Percentiles rank a stretch among this genome's conserved stretches.
Evolutionary conservation across 192 early-diverging fungal genomes (phyloP).

Genomic region (Gamsiella multidivaricata): DNA sequence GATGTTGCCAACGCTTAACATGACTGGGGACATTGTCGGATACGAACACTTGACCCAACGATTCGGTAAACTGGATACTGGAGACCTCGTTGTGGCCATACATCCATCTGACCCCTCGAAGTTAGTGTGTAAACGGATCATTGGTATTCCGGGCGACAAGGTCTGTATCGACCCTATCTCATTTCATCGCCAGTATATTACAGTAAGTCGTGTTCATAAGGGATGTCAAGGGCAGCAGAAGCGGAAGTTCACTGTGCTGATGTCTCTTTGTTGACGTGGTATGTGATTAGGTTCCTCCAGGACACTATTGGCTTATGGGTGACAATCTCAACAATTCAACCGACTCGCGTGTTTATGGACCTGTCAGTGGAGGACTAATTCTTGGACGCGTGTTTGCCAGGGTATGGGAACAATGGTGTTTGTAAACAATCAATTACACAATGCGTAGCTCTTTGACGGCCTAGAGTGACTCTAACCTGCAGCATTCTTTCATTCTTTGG

Average conservation of each 20-base stretch:
- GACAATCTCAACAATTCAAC: constrained; percentile 93
- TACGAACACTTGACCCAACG: constrained; percentile 74
- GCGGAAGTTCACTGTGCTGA: neutral
- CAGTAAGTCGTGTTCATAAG: constrained; percentile 52
- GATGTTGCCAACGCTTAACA: constrained; percentile 92
- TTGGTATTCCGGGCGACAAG: constrained; percentile 86
- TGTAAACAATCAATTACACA: too few species aligned
- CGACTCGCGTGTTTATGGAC: constrained; percentile 90
- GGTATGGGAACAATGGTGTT: constrained; percentile 25
- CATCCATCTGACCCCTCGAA: constrained; percentile 77
- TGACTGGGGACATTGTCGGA: constrained; percentile 80
- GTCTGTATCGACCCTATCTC: constrained; percentile 82
- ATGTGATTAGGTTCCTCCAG: constrained; percentile 75
- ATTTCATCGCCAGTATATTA: constrained; percentile 66
- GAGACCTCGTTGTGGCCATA: constrained; percentile 82
- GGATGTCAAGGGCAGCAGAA: too few species aligned
- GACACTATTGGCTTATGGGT: constrained; percentile 92
- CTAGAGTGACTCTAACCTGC: too few species aligned
- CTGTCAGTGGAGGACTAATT: constrained; percentile 84
- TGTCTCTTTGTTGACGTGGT: neutral
- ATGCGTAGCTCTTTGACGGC: too few species aligned
- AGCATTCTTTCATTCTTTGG: neutral
- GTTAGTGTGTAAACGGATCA: constrained; percentile 82
- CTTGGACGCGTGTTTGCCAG: constrained; percentile 81
- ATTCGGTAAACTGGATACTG: constrained; percentile 67